Conservation (phyloP, 2,329 filamentous ascomycete genomes). For the Trichoderma sp. region DNA sequence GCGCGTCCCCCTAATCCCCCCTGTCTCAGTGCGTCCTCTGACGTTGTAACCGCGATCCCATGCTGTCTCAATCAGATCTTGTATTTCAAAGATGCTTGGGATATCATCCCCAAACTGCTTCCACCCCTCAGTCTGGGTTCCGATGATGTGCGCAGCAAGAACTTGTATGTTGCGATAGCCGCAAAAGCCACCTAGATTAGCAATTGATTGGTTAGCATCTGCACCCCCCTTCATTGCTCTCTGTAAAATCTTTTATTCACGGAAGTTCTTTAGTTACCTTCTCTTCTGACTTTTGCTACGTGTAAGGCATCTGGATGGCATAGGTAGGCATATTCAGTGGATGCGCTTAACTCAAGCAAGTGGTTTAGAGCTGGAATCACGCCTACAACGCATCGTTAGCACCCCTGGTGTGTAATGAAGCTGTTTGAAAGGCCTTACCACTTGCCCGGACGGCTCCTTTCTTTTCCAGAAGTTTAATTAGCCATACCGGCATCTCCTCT, state of each 20-base stretch:
- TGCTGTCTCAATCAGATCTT: slow-evolving; percentile 82
- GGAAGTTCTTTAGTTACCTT: slow-evolving; percentile 53
- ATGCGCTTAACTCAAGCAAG: slow-evolving; percentile 64
- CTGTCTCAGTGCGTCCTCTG: slow-evolving; percentile 77
- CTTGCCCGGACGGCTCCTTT: slow-evolving; percentile 59
- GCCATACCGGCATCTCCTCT: slow-evolving; percentile 72
- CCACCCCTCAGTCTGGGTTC: slow-evolving; percentile 58
- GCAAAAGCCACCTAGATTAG: slow-evolving; percentile 75
- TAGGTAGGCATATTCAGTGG: slow-evolving; percentile 72
- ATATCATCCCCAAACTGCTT: slow-evolving; percentile 63
- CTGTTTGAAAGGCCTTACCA: slow-evolving; percentile 44
- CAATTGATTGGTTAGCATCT: not conserved
- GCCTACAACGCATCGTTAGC: slow-evolving; percentile 38
- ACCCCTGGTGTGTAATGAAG: not conserved
- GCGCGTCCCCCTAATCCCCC: slow-evolving; percentile 82
- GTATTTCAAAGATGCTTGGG: slow-evolving; percentile 79
- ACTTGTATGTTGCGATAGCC: slow-evolving; percentile 96
- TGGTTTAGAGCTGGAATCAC: slow-evolving; percentile 66
- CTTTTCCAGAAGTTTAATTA: slow-evolving; percentile 64
- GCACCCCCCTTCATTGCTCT: not conserved
- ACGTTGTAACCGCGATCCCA: slow-evolving; percentile 86
- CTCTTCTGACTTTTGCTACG: slow-evolving; percentile 77
- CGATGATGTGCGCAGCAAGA: slow-evolving; percentile 77
- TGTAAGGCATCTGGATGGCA: slow-evolving; percentile 78
- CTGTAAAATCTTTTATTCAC: not conserved